Evolutionary conservation across 2,329 filamentous ascomycete genomes (phyloP).

Genomic region (Colletotrichum sp.): DNA sequence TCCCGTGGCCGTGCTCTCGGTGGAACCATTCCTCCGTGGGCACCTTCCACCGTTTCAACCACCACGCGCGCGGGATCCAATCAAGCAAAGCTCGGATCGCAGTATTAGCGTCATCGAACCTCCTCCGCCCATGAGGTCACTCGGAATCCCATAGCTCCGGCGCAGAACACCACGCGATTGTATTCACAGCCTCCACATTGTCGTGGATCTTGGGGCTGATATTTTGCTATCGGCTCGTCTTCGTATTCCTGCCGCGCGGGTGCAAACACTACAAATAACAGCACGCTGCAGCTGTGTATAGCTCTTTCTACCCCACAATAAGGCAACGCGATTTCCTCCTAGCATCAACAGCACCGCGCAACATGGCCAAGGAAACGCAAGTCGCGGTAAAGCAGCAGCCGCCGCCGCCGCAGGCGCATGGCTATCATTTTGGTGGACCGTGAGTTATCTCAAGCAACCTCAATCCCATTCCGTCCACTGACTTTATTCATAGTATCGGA

Average conservation of each 20-base stretch:
- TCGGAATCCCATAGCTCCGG: constrained; percentile 28
- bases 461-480: neutral
- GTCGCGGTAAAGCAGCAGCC: constrained; percentile 28
- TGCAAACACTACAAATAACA: neutral
- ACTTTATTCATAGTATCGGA: constrained; percentile 43
- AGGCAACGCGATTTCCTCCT: neutral
- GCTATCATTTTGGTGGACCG: constrained; percentile 60
- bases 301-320: neutral
- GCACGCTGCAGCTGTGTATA: neutral
- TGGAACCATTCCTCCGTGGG: constrained; percentile 15
- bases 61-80: neutral
- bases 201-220: neutral
- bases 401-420: constrained; percentile 33
- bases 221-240: neutral
- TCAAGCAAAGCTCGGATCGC: neutral
- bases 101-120: constrained; percentile 16
- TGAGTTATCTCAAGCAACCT: constrained; percentile 32
- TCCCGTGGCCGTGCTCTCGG: constrained; percentile 5
- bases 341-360: neutral
- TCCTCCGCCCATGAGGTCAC: constrained; percentile 28
- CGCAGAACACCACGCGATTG: neutral
- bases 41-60: neutral
- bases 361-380: constrained; percentile 38
- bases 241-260: neutral
- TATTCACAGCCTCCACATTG: neutral